Base-by-base conservation (phyloP, 129 eudicot genomes). In the Flaveria bidentis region DNA sequence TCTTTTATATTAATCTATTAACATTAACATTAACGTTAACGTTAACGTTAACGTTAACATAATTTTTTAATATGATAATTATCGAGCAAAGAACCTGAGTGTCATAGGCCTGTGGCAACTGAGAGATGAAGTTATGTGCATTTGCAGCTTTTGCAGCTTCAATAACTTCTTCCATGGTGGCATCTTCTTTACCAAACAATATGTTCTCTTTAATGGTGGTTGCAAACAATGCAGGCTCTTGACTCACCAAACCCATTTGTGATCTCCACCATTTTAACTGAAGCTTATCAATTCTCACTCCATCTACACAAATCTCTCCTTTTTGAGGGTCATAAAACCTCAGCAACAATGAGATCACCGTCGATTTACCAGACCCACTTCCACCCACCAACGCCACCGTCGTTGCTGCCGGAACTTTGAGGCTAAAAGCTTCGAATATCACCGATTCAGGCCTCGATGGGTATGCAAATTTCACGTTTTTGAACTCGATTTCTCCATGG, bases 201-300 rank as follows among this genome's bases (percentile, higher is more conserved):
- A 94, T 94, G 73, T 94, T 94, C 69, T 91, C 99, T 81, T 89
- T 91, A 16, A 94, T 87, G 2, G 89, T 71, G 10, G 97, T 94
- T 1, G 96, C 93, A 52, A 91, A 94, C 3, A 94, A 80, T 23
- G 94, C 96, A 13, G 99, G 99, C 78, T 94, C 99, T 71, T 94
- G 99, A 75, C 99, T 94, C 72, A 94, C 99, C 52, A 91, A 70
- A 7, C 99, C 99, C 96, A 94, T 94, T 72, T 89, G 93, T 1
- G 96, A 91, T 78, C 99, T 85, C 39, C 91, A 47, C 99, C 99
- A 94, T 83, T 87, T 91, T 16, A 91, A 67, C 61, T 89, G 99
- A 76, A 94, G 82, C 77, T 82, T 89, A 67, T 86, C 82, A 36
- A 92, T 85, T 2, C 81, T 78, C 33, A 87, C 85, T 39, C 96